A percentile compares a stretch with the other conserved stretches of the same genome.
phyloP scores from a whole-genome alignment of 345 rosid species.

The Cochlearia excelsa region DNA sequence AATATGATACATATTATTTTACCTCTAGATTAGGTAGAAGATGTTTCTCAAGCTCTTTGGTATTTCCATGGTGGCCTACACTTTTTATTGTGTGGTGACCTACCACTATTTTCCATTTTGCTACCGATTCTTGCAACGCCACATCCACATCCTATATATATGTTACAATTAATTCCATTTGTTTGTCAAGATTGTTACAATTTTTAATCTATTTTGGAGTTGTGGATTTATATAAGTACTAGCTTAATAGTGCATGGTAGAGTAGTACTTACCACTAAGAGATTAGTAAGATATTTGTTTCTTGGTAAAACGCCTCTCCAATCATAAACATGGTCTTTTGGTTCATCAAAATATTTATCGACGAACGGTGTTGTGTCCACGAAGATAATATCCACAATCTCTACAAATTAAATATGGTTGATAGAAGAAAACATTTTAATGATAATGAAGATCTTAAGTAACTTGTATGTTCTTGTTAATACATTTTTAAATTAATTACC shows the following conservation, averaged over 20 bases:
- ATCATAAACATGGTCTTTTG: constrained; percentile 49
- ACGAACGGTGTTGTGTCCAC: constrained; percentile 71
- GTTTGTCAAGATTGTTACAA: too few species aligned
- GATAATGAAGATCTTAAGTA: too few species aligned
- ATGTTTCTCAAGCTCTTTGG: constrained; percentile 44
- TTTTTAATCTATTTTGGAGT: too few species aligned
- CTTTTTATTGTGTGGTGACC: constrained; percentile 80
- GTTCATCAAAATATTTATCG: constrained; percentile 49
- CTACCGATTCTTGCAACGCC: constrained; percentile 46
- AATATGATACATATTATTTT: background rate
- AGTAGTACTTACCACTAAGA: constrained; percentile 39
- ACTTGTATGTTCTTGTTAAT: too few species aligned
- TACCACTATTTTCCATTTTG: constrained; percentile 73
- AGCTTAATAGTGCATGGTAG: background rate
- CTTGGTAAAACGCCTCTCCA: constrained; percentile 61
- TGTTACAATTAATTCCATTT: too few species aligned
- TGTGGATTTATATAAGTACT: background rate
- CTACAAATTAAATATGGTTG: constrained; percentile 25
- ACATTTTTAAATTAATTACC: constrained; percentile 29
- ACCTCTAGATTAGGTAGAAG: constrained; percentile 73
- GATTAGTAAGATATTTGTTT: constrained; percentile 42
- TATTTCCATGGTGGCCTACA: constrained; percentile 64
- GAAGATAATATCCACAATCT: constrained; percentile 52
- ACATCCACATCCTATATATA: constrained; percentile 27
- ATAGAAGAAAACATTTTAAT: background rate